phyloP scores from a whole-genome alignment of 2,329 filamentous ascomycete species.

The Talaromyces funiculosus region DNA sequence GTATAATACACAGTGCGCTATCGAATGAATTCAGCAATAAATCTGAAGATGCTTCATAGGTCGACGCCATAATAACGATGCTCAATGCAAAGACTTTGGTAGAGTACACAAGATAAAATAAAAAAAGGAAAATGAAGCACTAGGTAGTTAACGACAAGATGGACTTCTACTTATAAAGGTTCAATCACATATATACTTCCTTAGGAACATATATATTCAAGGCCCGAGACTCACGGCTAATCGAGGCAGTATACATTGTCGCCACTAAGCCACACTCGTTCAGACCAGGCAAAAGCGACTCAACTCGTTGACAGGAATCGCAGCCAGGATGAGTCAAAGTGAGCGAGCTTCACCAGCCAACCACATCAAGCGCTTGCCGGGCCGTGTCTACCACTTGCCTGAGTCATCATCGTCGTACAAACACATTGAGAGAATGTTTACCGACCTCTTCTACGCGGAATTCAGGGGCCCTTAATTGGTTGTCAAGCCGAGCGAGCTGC shows the following conservation, averaged over 20 bases:
- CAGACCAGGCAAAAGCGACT: not conserved
- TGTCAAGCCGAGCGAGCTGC: not conserved
- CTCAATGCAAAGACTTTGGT: not conserved
- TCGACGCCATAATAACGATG: not conserved
- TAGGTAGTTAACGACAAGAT: not conserved
- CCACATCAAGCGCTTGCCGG: not conserved
- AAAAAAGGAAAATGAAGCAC: not conserved
- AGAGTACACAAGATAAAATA: not conserved
- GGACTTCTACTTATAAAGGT: not conserved
- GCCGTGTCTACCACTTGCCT: not conserved
- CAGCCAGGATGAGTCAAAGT: conserved; percentile 14
- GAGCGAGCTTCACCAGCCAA: not conserved
- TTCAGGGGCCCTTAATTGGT: too few species aligned
- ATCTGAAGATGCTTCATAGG: not conserved
- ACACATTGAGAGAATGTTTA: not conserved
- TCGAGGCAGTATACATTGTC: not conserved
- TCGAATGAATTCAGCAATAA: conserved; percentile 42
- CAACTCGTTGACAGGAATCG: not conserved
- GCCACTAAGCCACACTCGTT: not conserved
- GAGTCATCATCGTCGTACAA: not conserved
- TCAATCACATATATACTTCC: not conserved
- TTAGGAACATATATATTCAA: not conserved
- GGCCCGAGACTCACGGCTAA: not conserved
- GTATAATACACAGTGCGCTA: conserved; percentile 58
- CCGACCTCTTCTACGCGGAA: too few species aligned